Conservation (phyloP, 2,329 filamentous ascomycete species). For the Metarhizium album region DNA sequence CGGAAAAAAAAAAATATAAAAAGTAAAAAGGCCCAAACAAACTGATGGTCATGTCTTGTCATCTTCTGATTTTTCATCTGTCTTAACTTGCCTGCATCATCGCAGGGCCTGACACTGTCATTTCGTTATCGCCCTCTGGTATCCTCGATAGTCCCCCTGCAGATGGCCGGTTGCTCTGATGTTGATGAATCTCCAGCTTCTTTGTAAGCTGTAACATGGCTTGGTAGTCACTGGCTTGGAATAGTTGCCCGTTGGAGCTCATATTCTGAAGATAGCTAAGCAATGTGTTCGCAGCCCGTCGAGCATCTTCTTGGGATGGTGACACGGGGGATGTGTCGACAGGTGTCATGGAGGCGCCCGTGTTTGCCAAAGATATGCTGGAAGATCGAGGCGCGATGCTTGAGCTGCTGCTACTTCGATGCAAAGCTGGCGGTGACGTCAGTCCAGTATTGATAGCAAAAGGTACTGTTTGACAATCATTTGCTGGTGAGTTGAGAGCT, state of each 20-base stretch:
- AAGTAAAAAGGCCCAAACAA: neutral
- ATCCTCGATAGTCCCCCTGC: conserved; percentile 44
- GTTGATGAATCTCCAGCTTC: conserved; percentile 63
- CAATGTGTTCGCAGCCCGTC: conserved; percentile 69
- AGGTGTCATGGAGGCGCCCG: conserved; percentile 13
- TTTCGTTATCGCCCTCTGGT: conserved; percentile 45
- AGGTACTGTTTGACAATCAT: conserved; percentile 30
- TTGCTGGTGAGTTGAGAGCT: conserved; percentile 39
- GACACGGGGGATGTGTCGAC: conserved; percentile 50
- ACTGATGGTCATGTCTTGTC: neutral
- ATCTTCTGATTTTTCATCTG: neutral
- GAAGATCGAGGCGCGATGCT: conserved; percentile 20
- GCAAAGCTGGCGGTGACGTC: conserved; percentile 24
- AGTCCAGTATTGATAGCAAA: conserved; percentile 36
- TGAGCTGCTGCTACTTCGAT: conserved; percentile 24
- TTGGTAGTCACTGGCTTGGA: conserved; percentile 68
- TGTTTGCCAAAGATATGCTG: conserved; percentile 10
- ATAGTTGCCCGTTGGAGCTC: conserved; percentile 46
- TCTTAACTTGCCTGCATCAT: conserved; percentile 20
- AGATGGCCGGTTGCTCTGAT: conserved; percentile 20
- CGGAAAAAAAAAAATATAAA: neutral
- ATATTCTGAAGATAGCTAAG: conserved; percentile 71
- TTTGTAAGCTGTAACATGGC: conserved; percentile 75
- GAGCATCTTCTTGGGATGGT: conserved; percentile 76
- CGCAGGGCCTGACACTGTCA: conserved; percentile 20